Percentiles rank a stretch among this genome's conserved stretches.
Evolutionary conservation across 441 rosid species (phyloP).

Genomic region (Croton setiger): DNA sequence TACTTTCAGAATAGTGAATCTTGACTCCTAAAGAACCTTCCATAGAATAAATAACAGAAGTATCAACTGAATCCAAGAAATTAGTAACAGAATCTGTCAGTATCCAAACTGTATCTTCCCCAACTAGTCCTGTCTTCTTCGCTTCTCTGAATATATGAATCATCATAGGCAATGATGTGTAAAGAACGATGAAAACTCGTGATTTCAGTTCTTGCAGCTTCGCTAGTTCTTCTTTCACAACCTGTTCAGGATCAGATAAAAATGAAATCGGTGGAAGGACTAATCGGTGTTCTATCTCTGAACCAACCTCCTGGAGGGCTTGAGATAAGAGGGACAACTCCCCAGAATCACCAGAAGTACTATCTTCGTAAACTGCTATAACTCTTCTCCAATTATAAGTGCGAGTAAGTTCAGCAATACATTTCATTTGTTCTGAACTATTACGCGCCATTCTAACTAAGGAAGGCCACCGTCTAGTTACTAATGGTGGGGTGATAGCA

Average conservation of each 20-base stretch:
- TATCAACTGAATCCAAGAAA: too few species aligned
- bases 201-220: conserved; percentile 29
- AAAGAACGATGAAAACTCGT: conserved; percentile 45
- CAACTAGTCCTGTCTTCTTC: conserved; percentile 31
- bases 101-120: conserved; percentile 11
- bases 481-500: conserved; percentile 18
- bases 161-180: conserved; percentile 34
- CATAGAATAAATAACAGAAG: conserved; percentile 31
- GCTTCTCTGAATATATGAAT: conserved; percentile 40
- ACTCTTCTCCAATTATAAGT: conserved; percentile 12
- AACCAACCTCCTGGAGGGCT: conserved; percentile 25
- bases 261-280: conserved; percentile 33
- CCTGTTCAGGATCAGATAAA: conserved; percentile 19
- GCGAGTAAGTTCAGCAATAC: conserved; percentile 35
- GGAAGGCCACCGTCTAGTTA: conserved; percentile 38
- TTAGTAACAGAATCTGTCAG: conserved; percentile 1
- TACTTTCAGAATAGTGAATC: conserved; percentile 21
- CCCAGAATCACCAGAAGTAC: conserved; percentile 29
- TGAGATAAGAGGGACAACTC: conserved; percentile 28
- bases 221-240: conserved; percentile 25
- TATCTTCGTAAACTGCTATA: conserved; percentile 21
- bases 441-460: conserved; percentile 32
- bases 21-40: conserved; percentile 48
- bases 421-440: conserved; percentile 30
- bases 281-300: conserved; percentile 23